Percentiles rank a stretch among this genome's conserved stretches.
These are phyloP conservation scores for Aspergillus sp. DNA, from an alignment of 2,329 filamentous ascomycete genomes.

Conservation along the genomic window DNA sequence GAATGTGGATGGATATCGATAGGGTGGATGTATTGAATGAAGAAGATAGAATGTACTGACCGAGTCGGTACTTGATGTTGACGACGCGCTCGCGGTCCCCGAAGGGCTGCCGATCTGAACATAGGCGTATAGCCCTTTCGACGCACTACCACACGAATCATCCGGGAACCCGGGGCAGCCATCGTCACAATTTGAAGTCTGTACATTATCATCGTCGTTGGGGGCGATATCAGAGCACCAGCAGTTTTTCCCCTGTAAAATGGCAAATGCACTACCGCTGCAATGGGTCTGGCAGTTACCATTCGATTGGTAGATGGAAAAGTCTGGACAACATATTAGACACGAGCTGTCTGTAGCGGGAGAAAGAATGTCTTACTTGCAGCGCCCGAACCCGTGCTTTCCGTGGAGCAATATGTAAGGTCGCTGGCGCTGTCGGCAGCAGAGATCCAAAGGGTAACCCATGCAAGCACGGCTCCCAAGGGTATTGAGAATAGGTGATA, in stretches of 20 bases:
- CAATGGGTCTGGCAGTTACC: constrained; percentile 44
- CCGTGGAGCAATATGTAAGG: constrained; percentile 44
- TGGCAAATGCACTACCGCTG: constrained; percentile 45
- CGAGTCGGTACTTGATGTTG: constrained; percentile 13
- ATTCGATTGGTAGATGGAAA: constrained; percentile 46
- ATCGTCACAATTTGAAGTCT: constrained; percentile 36
- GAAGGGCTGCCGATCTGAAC: constrained; percentile 37
- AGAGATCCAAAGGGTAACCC: constrained; percentile 1
- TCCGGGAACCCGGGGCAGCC: constrained; percentile 48
- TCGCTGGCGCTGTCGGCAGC: constrained; percentile 11
- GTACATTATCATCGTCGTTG: constrained; percentile 31
- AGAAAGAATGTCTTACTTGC: constrained; percentile 32
- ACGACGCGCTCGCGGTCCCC: constrained; percentile 29
- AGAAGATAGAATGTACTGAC: constrained; percentile 13
- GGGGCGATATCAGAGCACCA: constrained; percentile 52
- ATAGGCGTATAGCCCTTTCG: constrained; percentile 45
- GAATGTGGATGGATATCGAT: neutral
- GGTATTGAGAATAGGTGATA: constrained; percentile 19
- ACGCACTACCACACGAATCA: constrained; percentile 46
- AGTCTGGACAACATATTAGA: constrained; percentile 22
- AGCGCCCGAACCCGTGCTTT: constrained; percentile 45
- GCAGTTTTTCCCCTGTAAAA: constrained; percentile 47
- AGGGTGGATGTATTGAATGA: neutral
- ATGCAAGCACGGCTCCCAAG: constrained; percentile 27
- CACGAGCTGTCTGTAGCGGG: neutral